A percentile compares a stretch with the other conserved stretches of the same genome.
These are phyloP conservation scores for Mycena vulgaris DNA, from an alignment of 768 basidiomycete genomes.

Conservation along the genomic window DNA sequence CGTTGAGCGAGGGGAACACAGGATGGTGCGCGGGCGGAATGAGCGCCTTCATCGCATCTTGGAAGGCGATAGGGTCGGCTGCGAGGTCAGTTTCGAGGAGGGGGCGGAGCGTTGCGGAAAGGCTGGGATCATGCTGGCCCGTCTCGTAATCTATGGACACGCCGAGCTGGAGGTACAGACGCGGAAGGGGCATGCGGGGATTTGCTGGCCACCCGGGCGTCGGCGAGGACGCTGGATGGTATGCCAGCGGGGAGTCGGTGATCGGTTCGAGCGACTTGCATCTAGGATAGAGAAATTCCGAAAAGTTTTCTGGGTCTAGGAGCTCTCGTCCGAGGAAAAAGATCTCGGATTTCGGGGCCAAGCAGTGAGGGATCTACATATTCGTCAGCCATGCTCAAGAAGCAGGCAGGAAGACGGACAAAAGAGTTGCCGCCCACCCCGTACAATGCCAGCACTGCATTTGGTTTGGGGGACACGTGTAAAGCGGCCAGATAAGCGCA, in stretches of 20 bases:
- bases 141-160: conserved; percentile 73
- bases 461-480: conserved; percentile 68
- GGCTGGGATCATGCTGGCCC: conserved; percentile 59
- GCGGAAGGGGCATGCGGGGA: conserved; percentile 70
- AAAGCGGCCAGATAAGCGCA: conserved; percentile 75
- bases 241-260: conserved; percentile 63
- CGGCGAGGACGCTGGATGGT: conserved; percentile 58
- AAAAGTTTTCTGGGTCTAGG: conserved; percentile 63
- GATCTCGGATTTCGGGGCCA: conserved; percentile 61
- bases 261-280: conserved; percentile 42
- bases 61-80: conserved; percentile 23
- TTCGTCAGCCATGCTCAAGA: neutral
- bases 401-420: conserved; percentile 45
- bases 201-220: conserved; percentile 75
- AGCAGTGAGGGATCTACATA: conserved; percentile 56
- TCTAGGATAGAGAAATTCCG: conserved; percentile 64
- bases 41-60: conserved; percentile 30
- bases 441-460: conserved; percentile 71
- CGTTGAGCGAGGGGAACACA: conserved; percentile 66
- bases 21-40: conserved; percentile 53
- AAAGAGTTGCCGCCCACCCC: conserved; percentile 76
- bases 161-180: conserved; percentile 74
- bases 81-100: conserved; percentile 29
- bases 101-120: conserved; percentile 61
- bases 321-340: conserved; percentile 73